Conservation (phyloP, 495 filamentous ascomycete species). For the Xylaria longipes region DNA sequence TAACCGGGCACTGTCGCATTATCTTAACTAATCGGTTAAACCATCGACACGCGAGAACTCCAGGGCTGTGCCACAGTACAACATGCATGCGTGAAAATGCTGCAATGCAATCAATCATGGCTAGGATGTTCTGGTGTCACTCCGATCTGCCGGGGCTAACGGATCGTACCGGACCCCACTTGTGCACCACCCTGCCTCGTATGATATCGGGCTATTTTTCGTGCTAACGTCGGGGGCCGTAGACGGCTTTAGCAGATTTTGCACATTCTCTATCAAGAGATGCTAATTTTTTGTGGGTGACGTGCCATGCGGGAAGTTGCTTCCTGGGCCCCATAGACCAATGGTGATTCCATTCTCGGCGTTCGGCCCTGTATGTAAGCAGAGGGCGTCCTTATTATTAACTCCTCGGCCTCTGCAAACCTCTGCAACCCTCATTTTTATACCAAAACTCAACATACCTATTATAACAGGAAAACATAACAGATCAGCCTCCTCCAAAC, state of each 20-base stretch:
- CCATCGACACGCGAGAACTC: not conserved
- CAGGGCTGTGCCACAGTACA: not conserved
- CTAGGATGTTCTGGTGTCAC: not conserved
- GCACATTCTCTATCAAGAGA: not conserved
- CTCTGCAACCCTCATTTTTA: not conserved
- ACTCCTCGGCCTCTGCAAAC: not conserved
- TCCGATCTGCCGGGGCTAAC: constrained; percentile 12
- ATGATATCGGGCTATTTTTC: not conserved
- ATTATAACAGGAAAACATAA: not conserved
- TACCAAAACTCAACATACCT: not conserved
- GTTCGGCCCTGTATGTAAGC: not conserved
- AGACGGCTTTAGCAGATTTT: not conserved
- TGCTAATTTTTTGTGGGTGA: not conserved
- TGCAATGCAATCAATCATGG: constrained; percentile 1
- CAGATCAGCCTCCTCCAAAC: not conserved
- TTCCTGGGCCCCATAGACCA: not conserved
- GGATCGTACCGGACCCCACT: constrained; percentile 8
- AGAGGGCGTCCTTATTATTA: not conserved
- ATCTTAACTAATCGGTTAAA: not conserved
- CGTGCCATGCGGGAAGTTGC: not conserved
- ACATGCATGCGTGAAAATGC: constrained; percentile 5
- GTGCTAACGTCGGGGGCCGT: not conserved
- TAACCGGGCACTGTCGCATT: not conserved
- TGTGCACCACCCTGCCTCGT: not conserved
- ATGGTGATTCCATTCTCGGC: not conserved